These are phyloP conservation scores for Nitzschia putrida DNA, from an alignment of 108 stramenopile species.

Conservation along the genomic window DNA sequence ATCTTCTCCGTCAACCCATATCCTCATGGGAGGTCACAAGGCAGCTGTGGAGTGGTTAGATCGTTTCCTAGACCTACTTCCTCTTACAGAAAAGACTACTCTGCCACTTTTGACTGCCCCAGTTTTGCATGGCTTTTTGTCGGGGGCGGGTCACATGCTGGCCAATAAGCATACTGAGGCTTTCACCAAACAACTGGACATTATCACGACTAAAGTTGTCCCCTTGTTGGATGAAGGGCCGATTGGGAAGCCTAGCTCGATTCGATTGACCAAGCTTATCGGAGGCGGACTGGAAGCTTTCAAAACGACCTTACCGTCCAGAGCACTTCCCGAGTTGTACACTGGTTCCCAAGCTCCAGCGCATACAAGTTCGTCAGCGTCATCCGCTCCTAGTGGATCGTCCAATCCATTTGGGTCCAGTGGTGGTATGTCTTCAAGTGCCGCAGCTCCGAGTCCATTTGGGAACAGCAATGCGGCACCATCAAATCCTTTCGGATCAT, in stretches of 20 bases:
- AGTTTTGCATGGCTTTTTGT: conserved; percentile 81
- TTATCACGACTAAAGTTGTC: conserved; percentile 54
- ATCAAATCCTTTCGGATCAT: background rate
- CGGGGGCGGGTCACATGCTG: conserved; percentile 86
- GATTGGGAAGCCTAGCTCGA: conserved; percentile 74
- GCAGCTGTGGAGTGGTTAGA: conserved; percentile 73
- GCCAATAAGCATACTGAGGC: conserved; percentile 58
- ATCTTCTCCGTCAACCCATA: conserved; percentile 60
- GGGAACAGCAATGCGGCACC: conserved; percentile 10
- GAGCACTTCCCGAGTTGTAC: conserved; percentile 69
- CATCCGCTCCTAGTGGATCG: conserved; percentile 1
- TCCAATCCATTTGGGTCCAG: conserved; percentile 7
- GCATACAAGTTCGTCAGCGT: background rate
- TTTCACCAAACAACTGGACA: conserved; percentile 49
- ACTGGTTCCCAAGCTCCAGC: conserved; percentile 25
- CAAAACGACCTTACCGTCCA: conserved; percentile 51
- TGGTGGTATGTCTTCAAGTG: background rate
- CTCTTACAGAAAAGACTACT: conserved; percentile 54
- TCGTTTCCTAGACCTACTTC: conserved; percentile 73
- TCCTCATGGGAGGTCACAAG: conserved; percentile 69
- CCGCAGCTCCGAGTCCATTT: background rate
- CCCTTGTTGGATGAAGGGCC: conserved; percentile 71
- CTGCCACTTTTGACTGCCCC: conserved; percentile 79
- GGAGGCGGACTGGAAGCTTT: conserved; percentile 62
- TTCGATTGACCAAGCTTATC: conserved; percentile 68